Percentiles rank a stretch among this genome's conserved stretches.
phyloP scores from a whole-genome alignment of 148 eudicot species.

The Rhododendron mucronatum region DNA sequence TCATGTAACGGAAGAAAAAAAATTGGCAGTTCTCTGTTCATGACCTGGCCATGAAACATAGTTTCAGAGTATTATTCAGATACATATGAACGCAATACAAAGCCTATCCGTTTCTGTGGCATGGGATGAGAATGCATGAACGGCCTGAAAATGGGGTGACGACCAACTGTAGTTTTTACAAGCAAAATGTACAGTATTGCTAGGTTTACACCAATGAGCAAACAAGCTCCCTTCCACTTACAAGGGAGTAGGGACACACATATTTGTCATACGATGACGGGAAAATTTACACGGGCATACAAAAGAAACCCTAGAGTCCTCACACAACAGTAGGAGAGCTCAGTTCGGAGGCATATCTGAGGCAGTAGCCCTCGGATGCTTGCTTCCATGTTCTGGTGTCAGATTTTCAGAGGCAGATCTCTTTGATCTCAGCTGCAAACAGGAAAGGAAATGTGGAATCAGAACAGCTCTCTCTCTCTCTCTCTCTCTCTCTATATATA shows the following conservation, averaged over 20 bases:
- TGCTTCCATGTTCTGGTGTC: slow-evolving; percentile 47
- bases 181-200: slow-evolving; percentile 10
- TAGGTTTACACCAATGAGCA: slow-evolving; percentile 4
- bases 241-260: neutral
- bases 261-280: neutral
- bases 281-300: slow-evolving; percentile 3
- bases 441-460: neutral
- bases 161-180: neutral
- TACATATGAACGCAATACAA: neutral
- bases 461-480: neutral
- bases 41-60: neutral
- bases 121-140: neutral
- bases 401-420: slow-evolving; percentile 58
- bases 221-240: neutral
- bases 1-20: neutral
- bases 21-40: neutral
- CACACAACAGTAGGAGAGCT: neutral
- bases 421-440: slow-evolving; percentile 52
- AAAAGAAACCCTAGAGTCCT: neutral
- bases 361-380: slow-evolving; percentile 59
- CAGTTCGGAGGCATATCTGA: slow-evolving; percentile 26
- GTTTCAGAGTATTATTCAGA: neutral
- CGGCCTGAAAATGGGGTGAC: neutral
- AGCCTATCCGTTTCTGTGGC: neutral
- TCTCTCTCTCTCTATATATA: too few species aligned